Evolutionary conservation across 2,329 filamentous ascomycete genomes (phyloP).

Genomic region (Lachnellula occidentalis): DNA sequence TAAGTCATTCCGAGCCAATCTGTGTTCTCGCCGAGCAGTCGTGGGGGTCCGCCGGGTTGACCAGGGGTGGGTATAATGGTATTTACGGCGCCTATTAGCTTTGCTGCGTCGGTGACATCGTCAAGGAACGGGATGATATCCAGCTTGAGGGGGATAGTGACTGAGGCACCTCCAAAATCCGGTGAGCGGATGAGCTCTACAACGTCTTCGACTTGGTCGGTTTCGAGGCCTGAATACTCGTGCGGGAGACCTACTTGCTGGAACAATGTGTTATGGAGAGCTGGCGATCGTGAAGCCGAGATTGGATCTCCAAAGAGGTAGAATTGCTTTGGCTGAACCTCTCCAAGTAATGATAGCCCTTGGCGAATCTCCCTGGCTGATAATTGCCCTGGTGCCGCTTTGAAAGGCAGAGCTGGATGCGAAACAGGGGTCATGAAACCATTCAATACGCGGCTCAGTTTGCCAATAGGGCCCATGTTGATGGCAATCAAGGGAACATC

Average conservation of each 20-base stretch:
- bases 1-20: conserved; percentile 92
- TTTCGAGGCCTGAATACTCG: conserved; percentile 72
- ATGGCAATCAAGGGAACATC: conserved; percentile 84
- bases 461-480: conserved; percentile 87
- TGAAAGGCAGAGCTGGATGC: conserved; percentile 82
- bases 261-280: conserved; percentile 86
- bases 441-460: conserved; percentile 86
- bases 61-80: conserved; percentile 66
- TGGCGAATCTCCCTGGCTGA: conserved; percentile 83
- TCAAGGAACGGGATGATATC: conserved; percentile 81
- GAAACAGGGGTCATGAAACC: conserved; percentile 92
- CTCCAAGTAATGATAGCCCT: conserved; percentile 71
- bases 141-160: conserved; percentile 92
- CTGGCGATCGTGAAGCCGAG: conserved; percentile 74
- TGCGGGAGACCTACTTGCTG: conserved; percentile 73
- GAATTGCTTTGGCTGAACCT: conserved; percentile 70
- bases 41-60: conserved; percentile 32
- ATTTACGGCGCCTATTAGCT: conserved; percentile 86
- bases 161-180: conserved; percentile 86
- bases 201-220: conserved; percentile 57
- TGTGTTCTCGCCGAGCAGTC: conserved; percentile 82
- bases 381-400: conserved; percentile 89
- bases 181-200: conserved; percentile 59
- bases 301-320: conserved; percentile 87
- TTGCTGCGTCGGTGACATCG: conserved; percentile 71